phyloP scores from a whole-genome alignment of 495 filamentous ascomycete genomes.

The Aspergillus leporis region DNA sequence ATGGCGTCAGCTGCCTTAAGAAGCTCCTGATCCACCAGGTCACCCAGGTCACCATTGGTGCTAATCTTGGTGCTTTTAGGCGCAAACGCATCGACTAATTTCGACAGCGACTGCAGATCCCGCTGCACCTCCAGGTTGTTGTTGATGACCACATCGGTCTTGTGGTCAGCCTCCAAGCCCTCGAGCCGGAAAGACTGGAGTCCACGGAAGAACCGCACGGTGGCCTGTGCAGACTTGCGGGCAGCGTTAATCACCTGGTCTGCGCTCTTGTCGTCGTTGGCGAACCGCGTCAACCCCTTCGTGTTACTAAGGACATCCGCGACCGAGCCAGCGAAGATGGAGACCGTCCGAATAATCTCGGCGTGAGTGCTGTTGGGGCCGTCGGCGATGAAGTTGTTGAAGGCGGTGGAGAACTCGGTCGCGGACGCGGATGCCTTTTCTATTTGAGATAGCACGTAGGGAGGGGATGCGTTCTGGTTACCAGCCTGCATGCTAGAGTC shows the following conservation, averaged over 20 bases:
- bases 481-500: constrained; percentile 98
- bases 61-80: constrained; percentile 79
- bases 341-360: constrained; percentile 90
- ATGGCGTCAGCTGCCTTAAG: constrained; percentile 95
- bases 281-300: constrained; percentile 91
- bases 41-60: constrained; percentile 84
- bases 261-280: constrained; percentile 90
- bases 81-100: constrained; percentile 86
- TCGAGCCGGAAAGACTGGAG: constrained; percentile 92
- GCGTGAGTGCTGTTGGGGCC: constrained; percentile 89
- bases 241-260: constrained; percentile 80
- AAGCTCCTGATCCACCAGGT: constrained; percentile 89
- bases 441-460: constrained; percentile 92
- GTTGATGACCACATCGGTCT: constrained; percentile 95
- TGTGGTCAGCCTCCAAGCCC: constrained; percentile 80
- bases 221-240: constrained; percentile 81
- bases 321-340: constrained; percentile 84
- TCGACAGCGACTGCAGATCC: constrained; percentile 86
- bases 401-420: constrained; percentile 94
- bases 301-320: constrained; percentile 94
- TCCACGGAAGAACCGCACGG: constrained; percentile 93
- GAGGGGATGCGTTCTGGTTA: constrained; percentile 96
- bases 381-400: constrained; percentile 97
- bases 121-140: constrained; percentile 93
- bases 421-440: constrained; percentile 95